These are phyloP conservation scores for Coniochaeta sp. DNA, from an alignment of 2,329 filamentous ascomycete genomes.

Conservation along the genomic window DNA sequence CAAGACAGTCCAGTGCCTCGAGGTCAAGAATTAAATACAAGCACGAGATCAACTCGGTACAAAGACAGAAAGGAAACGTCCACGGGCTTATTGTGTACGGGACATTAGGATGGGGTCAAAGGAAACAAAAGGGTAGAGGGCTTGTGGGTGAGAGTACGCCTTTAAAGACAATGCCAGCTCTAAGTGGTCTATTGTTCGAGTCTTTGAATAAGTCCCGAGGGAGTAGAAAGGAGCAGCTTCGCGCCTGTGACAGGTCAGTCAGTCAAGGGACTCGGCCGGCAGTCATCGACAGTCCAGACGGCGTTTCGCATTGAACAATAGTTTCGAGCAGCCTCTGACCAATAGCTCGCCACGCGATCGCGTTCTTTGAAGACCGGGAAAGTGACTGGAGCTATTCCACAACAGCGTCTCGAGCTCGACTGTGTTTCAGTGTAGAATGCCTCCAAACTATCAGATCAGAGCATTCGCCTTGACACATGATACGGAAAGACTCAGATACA, in stretches of 20 bases:
- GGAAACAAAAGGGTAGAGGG: background rate
- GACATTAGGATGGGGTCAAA: conserved; percentile 1
- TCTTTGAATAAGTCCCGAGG: background rate
- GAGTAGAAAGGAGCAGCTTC: background rate
- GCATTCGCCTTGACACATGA: background rate
- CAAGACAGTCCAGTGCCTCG: conserved; percentile 3
- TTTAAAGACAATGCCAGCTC: background rate
- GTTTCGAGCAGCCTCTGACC: conserved; percentile 15
- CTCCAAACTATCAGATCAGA: too few relatives aligned
- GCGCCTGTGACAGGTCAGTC: background rate
- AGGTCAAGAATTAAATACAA: background rate
- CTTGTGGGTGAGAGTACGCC: background rate
- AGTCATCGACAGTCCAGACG: background rate
- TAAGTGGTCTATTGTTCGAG: background rate
- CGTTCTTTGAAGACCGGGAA: background rate
- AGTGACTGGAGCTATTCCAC: conserved; percentile 5
- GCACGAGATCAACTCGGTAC: background rate
- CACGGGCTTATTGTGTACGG: conserved; percentile 1
- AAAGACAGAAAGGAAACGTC: background rate
- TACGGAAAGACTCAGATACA: background rate
- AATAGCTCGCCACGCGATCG: conserved; percentile 19
- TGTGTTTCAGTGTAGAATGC: background rate
- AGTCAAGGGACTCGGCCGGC: background rate
- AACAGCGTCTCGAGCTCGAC: conserved; percentile 4
- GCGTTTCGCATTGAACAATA: conserved; percentile 12